A percentile compares a stretch with the other conserved stretches of the same genome.
These are phyloP conservation scores for Taphrina flavorubra DNA, from an alignment of 1,139 yeast genomes.

Conservation along the genomic window DNA sequence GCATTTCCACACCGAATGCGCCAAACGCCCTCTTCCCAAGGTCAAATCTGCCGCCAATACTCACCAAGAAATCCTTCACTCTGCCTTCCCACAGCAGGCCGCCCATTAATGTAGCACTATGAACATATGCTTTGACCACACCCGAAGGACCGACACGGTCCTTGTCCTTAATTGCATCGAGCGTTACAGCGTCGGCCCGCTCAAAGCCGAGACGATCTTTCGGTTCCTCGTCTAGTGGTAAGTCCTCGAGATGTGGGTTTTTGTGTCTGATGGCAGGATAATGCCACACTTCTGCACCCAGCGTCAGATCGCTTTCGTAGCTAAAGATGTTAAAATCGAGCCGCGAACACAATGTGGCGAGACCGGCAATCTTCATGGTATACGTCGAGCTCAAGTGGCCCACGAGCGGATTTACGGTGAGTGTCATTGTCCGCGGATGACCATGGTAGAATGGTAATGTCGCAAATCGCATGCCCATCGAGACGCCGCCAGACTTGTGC, in stretches of 20 bases:
- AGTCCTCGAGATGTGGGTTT: not conserved
- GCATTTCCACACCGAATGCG: constrained; percentile 45
- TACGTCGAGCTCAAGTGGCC: constrained; percentile 91
- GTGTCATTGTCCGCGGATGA: constrained; percentile 84
- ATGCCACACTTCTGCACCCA: constrained; percentile 85
- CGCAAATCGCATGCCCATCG: constrained; percentile 82
- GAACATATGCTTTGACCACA: constrained; percentile 76
- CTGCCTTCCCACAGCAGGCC: constrained; percentile 84
- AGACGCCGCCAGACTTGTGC: constrained; percentile 63
- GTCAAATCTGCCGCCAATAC: constrained; percentile 62
- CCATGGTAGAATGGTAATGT: constrained; percentile 87
- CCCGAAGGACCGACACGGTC: constrained; percentile 53
- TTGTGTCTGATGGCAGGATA: constrained; percentile 43
- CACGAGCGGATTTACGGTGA: constrained; percentile 85
- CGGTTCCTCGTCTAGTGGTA: not conserved
- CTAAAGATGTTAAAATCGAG: constrained; percentile 92
- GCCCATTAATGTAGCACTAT: constrained; percentile 66
- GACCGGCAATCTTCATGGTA: constrained; percentile 65
- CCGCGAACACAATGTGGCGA: constrained; percentile 71
- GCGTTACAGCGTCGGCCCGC: constrained; percentile 34
- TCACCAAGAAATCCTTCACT: constrained; percentile 75
- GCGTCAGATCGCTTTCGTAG: constrained; percentile 80
- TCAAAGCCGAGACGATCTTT: constrained; percentile 24
- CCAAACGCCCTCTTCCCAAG: constrained; percentile 31
- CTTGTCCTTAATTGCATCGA: constrained; percentile 35